Percentiles rank a stretch among this genome's conserved stretches.
phyloP scores from a whole-genome alignment of 2,329 filamentous ascomycete genomes.

The Leptographium procerum region DNA sequence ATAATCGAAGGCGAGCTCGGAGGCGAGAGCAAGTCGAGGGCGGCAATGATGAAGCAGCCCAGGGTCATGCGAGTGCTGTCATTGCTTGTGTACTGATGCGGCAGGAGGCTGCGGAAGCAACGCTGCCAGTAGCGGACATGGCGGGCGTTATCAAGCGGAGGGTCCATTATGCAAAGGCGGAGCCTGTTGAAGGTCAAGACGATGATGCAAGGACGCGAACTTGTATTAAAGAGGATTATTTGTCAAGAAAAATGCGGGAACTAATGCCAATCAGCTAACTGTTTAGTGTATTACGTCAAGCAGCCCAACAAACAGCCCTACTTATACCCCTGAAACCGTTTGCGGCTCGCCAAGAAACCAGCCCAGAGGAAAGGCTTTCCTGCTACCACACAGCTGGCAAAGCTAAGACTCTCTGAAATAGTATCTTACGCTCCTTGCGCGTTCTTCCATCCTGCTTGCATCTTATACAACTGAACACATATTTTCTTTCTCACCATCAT shows the following conservation, averaged over 20 bases:
- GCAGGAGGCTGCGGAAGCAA: conserved; percentile 72
- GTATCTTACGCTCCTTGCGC: too few relatives aligned
- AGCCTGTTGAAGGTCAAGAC: not conserved
- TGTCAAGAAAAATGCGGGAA: not conserved
- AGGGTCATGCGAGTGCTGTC: conserved; percentile 87
- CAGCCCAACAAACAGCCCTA: not conserved
- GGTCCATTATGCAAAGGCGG: conserved; percentile 10
- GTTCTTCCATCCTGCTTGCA: too few relatives aligned
- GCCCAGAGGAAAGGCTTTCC: too few relatives aligned
- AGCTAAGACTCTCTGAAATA: too few relatives aligned
- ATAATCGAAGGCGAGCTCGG: conserved; percentile 17
- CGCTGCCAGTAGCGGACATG: conserved; percentile 91
- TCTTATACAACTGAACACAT: too few relatives aligned
- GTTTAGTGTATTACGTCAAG: not conserved
- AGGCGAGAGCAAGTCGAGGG: conserved; percentile 66
- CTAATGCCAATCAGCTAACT: not conserved
- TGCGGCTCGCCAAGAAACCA: too few relatives aligned
- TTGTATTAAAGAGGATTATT: not conserved
- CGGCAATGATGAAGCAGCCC: conserved; percentile 79
- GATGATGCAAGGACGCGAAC: not conserved
- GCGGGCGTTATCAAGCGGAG: conserved; percentile 43
- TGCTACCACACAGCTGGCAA: too few relatives aligned
- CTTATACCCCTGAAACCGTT: not conserved
- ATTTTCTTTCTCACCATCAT: too few relatives aligned
- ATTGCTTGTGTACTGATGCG: conserved; percentile 71